These are phyloP conservation scores for Xylariaceae sp. DNA, from an alignment of 2,329 filamentous ascomycete species.

Conservation along the genomic window DNA sequence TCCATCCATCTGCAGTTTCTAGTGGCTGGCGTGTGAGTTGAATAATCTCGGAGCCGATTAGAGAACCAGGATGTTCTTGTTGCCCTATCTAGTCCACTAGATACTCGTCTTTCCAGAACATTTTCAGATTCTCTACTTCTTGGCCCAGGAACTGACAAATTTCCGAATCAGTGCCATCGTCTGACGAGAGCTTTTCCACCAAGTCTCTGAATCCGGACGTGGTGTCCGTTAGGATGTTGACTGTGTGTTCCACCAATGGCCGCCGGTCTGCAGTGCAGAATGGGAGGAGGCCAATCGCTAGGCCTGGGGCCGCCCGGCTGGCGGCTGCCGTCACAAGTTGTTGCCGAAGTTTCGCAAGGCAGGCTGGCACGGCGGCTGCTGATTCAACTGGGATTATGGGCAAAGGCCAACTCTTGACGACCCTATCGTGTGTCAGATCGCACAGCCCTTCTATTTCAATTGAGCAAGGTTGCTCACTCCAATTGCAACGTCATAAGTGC, in stretches of 20 bases:
- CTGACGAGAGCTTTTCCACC: conserved; percentile 21
- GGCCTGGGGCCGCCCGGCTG: conserved; percentile 11
- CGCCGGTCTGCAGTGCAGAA: conserved; percentile 27
- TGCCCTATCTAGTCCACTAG: no score
- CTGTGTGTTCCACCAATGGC: conserved; percentile 25
- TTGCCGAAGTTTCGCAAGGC: conserved; percentile 35
- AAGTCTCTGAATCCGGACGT: conserved; percentile 29
- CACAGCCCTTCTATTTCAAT: background rate
- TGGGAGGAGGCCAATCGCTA: conserved; percentile 29
- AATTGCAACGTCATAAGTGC: conserved; percentile 40
- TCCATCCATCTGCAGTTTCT: no score
- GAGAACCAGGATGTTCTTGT: conserved; percentile 1
- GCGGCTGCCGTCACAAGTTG: conserved; percentile 21
- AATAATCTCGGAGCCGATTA: background rate
- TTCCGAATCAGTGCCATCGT: conserved; percentile 19
- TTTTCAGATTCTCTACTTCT: conserved; percentile 24
- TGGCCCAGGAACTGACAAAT: conserved; percentile 24
- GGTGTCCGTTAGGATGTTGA: conserved; percentile 31
- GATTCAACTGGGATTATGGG: conserved; percentile 40
- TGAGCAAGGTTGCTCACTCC: conserved; percentile 30
- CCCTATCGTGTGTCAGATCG: conserved; percentile 25
- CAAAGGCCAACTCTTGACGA: conserved; percentile 31
- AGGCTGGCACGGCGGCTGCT: conserved; percentile 31
- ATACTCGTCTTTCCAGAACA: conserved; percentile 29
- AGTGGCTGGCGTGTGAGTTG: background rate